These are phyloP conservation scores for Saksenaea vasiformis DNA, from an alignment of 371 early-diverging fungal genomes.

Conservation along the genomic window DNA sequence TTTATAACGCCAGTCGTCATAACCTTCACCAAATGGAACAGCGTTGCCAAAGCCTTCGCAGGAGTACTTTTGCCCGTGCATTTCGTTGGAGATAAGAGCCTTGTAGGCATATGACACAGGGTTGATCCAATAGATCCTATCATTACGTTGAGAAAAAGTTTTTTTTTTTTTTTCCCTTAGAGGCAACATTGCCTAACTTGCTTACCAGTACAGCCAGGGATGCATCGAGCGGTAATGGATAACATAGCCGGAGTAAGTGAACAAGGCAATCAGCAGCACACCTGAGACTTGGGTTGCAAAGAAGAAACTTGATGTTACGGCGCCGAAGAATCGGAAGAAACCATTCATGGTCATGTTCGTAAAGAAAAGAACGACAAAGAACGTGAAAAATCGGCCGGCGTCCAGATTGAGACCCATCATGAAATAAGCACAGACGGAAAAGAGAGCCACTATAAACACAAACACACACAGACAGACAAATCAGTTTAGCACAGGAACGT, in stretches of 20 bases:
- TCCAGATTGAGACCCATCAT: conserved; percentile 42
- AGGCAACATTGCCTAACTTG: too few species aligned
- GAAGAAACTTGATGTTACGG: conserved; percentile 41
- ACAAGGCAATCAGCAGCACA: conserved; percentile 44
- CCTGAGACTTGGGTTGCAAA: conserved; percentile 48
- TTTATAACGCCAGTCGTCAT: conserved; percentile 48
- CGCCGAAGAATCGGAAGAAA: conserved; percentile 52
- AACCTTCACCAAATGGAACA: conserved; percentile 47
- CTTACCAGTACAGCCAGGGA: conserved; percentile 58
- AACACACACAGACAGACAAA: conserved; percentile 48
- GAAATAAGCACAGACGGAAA: conserved; percentile 45
- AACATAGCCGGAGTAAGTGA: conserved; percentile 54
- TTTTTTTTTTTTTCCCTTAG: too few species aligned
- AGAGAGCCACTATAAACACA: conserved; percentile 43
- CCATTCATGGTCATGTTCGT: conserved; percentile 44
- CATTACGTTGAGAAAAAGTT: not conserved
- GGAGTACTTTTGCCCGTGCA: conserved; percentile 38
- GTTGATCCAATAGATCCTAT: conserved; percentile 53
- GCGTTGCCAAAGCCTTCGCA: conserved; percentile 46
- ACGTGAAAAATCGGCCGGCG: conserved; percentile 46
- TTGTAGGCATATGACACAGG: conserved; percentile 69
- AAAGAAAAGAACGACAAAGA: conserved; percentile 30
- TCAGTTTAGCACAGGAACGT: conserved; percentile 34
- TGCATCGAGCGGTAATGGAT: conserved; percentile 31
- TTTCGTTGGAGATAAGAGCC: conserved; percentile 67